Evolutionary conservation across 2,329 filamentous ascomycete genomes (phyloP).

Genomic region (Esteya vermicola): DNA sequence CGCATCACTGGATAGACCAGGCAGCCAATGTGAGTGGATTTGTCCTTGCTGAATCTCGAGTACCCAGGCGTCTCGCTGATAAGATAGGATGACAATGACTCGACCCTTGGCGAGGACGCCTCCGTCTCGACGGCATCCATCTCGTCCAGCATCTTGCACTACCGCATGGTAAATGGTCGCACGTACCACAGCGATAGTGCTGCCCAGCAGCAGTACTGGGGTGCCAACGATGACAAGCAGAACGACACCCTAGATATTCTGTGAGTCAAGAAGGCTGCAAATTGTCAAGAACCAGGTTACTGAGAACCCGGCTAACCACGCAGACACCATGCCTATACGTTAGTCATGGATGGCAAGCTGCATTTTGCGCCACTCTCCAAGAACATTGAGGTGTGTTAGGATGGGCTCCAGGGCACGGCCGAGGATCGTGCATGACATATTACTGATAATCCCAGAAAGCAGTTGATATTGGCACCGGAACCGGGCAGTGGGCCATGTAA

Average conservation of each 20-base stretch:
- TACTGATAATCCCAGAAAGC: not conserved
- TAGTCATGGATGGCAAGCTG: conserved; percentile 13
- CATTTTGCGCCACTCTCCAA: conserved; percentile 13
- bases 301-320: too few relatives aligned
- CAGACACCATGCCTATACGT: conserved; percentile 14
- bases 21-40: not conserved
- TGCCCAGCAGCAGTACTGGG: conserved; percentile 12
- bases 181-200: conserved; percentile 15
- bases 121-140: conserved; percentile 15
- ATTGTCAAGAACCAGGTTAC: not conserved
- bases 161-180: conserved; percentile 15
- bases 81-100: conserved; percentile 5
- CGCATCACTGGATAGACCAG: conserved; percentile 1
- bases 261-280: conserved; percentile 8
- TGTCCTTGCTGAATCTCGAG: not conserved
- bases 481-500: conserved; percentile 29
- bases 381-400: conserved; percentile 5
- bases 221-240: conserved; percentile 17
- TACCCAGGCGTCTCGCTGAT: not conserved
- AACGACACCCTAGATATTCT: conserved; percentile 18
- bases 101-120: conserved; percentile 3
- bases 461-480: conserved; percentile 35
- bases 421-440: not conserved
- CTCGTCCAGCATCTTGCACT: conserved; percentile 14
- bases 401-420: too few relatives aligned